phyloP scores from a whole-genome alignment of 495 filamentous ascomycete species.

The Xylaria intraflava region DNA sequence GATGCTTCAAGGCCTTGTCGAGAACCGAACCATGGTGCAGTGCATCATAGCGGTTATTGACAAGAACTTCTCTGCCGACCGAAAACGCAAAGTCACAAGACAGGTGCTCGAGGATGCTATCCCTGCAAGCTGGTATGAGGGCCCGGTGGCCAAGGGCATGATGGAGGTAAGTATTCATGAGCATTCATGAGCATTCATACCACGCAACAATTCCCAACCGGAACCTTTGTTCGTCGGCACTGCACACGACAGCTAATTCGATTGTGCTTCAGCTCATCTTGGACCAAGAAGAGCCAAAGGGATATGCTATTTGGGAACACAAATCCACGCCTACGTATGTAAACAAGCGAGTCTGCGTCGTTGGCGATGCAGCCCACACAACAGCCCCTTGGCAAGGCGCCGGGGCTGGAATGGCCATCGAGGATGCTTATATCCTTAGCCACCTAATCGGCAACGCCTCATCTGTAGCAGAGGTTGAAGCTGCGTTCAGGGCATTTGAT shows the following conservation, averaged over 20 bases:
- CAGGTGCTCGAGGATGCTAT: neutral
- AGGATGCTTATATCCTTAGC: too few species aligned
- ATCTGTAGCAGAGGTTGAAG: too few species aligned
- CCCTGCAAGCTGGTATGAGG: conserved; percentile 8
- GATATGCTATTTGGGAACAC: conserved; percentile 17
- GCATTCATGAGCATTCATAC: neutral
- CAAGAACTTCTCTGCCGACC: neutral
- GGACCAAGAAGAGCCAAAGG: conserved; percentile 2
- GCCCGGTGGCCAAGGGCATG: conserved; percentile 10
- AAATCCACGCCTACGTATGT: conserved; percentile 26
- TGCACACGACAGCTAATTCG: neutral
- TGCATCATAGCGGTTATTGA: conserved; percentile 12
- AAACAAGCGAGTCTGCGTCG: conserved; percentile 18
- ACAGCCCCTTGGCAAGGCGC: too few species aligned
- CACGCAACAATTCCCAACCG: neutral
- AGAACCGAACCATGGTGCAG: conserved; percentile 15
- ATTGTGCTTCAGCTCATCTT: conserved; percentile 8
- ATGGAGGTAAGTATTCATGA: conserved; percentile 8
- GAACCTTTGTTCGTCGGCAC: neutral
- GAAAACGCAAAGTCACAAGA: conserved; percentile 6
- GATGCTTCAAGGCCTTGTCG: conserved; percentile 10
- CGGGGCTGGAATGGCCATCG: too few species aligned
- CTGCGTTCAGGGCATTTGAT: too few species aligned
- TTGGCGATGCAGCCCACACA: conserved; percentile 39
- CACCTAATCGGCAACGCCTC: too few species aligned